Percentiles rank a stretch among this genome's conserved stretches.
Evolutionary conservation across 2,329 filamentous ascomycete genomes (phyloP).

Genomic region (Claviceps fusiformis): DNA sequence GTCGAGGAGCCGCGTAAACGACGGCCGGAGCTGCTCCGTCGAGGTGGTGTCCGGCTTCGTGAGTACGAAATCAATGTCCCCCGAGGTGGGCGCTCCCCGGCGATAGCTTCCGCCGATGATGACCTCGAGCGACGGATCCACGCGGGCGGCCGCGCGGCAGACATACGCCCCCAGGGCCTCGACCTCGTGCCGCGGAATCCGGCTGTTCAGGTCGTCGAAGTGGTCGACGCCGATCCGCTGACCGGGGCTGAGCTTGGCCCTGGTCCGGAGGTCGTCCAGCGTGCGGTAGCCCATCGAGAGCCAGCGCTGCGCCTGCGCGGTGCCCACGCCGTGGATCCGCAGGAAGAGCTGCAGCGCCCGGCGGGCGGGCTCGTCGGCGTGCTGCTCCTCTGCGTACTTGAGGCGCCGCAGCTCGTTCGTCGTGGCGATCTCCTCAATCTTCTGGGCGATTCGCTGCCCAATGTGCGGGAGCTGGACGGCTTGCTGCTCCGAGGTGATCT

Average conservation of each 20-base stretch:
- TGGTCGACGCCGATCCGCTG: slow-evolving; percentile 68
- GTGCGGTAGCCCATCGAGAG: slow-evolving; percentile 60
- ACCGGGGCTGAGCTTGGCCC: slow-evolving; percentile 50
- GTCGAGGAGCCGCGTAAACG: slow-evolving; percentile 51
- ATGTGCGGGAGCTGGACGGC: slow-evolving; percentile 56
- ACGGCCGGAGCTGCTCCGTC: slow-evolving; percentile 41
- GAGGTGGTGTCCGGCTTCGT: slow-evolving; percentile 48
- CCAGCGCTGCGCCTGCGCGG: slow-evolving; percentile 59
- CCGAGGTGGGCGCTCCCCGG: slow-evolving; percentile 57
- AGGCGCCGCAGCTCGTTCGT: slow-evolving; percentile 61
- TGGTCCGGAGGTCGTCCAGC: slow-evolving; percentile 52
- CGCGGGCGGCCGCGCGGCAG: slow-evolving; percentile 35
- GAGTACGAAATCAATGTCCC: slow-evolving; percentile 77
- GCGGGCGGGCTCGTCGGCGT: slow-evolving; percentile 44
- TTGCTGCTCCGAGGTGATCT: slow-evolving; percentile 55
- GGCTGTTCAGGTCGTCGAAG: slow-evolving; percentile 63
- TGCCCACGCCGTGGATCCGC: slow-evolving; percentile 67
- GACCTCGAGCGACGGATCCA: slow-evolving; percentile 53
- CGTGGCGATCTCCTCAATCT: slow-evolving; percentile 78
- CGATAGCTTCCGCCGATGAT: slow-evolving; percentile 78
- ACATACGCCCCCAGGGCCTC: slow-evolving; percentile 55
- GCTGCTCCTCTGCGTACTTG: slow-evolving; percentile 45
- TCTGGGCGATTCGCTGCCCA: slow-evolving; percentile 59
- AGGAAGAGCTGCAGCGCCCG: slow-evolving; percentile 55
- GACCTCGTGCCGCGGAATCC: slow-evolving; percentile 69